Evolutionary conservation across 2,329 filamentous ascomycete genomes (phyloP), one percentile per base, ranked within the genome.

Genomic region (Parastagonospora nodorum): DNA sequence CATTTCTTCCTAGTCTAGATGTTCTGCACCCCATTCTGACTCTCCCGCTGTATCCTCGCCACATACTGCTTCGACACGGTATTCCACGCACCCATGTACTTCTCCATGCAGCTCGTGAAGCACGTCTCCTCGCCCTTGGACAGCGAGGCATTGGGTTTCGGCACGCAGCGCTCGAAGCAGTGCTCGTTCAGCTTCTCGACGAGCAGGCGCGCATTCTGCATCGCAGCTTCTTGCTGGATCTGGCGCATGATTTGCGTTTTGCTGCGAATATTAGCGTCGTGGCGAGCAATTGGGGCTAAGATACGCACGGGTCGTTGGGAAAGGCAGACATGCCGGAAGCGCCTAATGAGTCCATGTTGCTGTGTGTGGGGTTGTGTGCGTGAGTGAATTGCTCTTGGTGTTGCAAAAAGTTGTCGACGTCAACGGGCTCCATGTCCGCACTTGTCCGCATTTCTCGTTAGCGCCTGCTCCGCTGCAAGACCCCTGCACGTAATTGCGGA

Each of bases 151-250:
- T 77, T 75, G 54, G 80, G 80, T 60, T 80, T 80, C 40, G 79
- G 78, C 28, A 82, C 71, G 74, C 80, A 82, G 65, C 78, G 78
- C 58, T 81, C 78, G 74, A 82, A 82, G 72, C 80, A 82, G 72
- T 82, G 78, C 61, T 81, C 78, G 71, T 82, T 82, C 57, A 82
- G 71, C 77, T 82, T 82, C 61, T 81, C 78, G 53, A 82, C 78
- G 9, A 82, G 72, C 64, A 75, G 72, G 57, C 78, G 74, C 47
- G 79, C 80, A 61, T 82, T 82, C 51, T 74, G 69, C 58, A 82
- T 74, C 43, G 79, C 80, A 48, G 77, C 74, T 70, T 80, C 78
- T 72, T 82, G 79, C 57, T 78, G 77, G 55, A 82, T 72, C 68
- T 81, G 78, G 61, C 79, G 76, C 76, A 81, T 81, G 50, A 81